Evolutionary conservation across 139 green algal genomes (phyloP).

Genomic region (Diplosphaera chodatii): DNA sequence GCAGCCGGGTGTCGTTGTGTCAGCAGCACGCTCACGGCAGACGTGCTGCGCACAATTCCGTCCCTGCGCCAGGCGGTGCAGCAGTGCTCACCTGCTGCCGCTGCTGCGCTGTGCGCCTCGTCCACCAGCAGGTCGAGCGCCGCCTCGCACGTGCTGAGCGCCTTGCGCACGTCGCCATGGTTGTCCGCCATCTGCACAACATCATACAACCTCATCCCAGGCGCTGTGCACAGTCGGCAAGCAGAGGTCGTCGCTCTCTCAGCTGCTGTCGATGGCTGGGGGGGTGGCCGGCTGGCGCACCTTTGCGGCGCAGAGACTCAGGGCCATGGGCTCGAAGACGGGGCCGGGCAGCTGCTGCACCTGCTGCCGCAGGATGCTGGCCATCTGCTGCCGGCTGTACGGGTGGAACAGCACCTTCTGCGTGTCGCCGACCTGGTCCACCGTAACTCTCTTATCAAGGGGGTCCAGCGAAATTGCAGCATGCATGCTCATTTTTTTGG

Average conservation of each 20-base stretch:
- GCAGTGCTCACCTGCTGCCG: too few species aligned
- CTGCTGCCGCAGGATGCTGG: neutral
- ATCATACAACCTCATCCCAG: too few species aligned
- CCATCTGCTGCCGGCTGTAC: neutral
- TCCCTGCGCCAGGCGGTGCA: too few species aligned
- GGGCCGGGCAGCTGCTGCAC: neutral
- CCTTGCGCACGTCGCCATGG: neutral
- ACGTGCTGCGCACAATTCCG: too few species aligned
- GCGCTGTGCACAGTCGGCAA: too few species aligned
- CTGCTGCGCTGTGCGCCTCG: neutral
- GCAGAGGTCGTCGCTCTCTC: too few species aligned
- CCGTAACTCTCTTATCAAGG: too few species aligned
- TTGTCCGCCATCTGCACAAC: neutral
- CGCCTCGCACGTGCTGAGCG: neutral
- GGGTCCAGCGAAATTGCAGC: too few species aligned
- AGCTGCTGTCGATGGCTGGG: too few species aligned
- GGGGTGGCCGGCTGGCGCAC: neutral
- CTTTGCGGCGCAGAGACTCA: neutral
- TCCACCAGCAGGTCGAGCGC: neutral
- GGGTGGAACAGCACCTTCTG: neutral
- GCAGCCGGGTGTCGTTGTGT: too few species aligned
- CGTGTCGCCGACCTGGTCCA: neutral
- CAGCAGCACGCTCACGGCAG: too few species aligned
- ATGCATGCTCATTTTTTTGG: too few species aligned
- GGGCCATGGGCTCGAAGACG: neutral